These are phyloP conservation scores for Raphanus sativus DNA, from an alignment of 345 rosid genomes.

Conservation along the genomic window DNA sequence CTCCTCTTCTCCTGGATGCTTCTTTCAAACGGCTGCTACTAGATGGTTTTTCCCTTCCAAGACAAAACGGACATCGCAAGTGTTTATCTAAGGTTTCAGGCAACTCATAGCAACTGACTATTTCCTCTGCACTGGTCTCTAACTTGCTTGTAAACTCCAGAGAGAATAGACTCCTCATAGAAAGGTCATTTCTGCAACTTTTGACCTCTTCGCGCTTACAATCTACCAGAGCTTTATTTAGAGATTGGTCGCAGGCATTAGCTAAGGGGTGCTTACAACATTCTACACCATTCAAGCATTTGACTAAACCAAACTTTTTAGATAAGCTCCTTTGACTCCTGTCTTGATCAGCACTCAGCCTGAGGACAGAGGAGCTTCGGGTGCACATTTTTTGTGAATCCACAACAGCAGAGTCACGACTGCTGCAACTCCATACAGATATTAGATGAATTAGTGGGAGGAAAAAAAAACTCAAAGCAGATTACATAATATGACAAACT, in stretches of 20 bases:
- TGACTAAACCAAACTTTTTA: slow-evolving; percentile 42
- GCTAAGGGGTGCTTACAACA: slow-evolving; percentile 8
- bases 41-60: slow-evolving; percentile 45
- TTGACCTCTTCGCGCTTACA: slow-evolving; percentile 46
- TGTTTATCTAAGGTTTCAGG: slow-evolving; percentile 63
- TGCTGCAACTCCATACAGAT: slow-evolving; percentile 47
- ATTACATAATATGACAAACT: slow-evolving; percentile 22
- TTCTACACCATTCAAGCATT: slow-evolving; percentile 23
- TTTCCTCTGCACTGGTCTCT: slow-evolving; percentile 80
- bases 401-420: slow-evolving; percentile 53
- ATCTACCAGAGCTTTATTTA: background rate
- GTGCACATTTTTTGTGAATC: slow-evolving; percentile 72
- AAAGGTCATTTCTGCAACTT: slow-evolving; percentile 58
- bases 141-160: slow-evolving; percentile 60
- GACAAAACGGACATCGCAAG: slow-evolving; percentile 68
- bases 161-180: slow-evolving; percentile 56
- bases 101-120: slow-evolving; percentile 82
- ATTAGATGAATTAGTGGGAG: slow-evolving; percentile 35
- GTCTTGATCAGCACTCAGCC: slow-evolving; percentile 59
- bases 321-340: slow-evolving; percentile 45
- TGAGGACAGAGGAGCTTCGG: slow-evolving; percentile 60
- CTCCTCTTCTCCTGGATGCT: slow-evolving; percentile 71
- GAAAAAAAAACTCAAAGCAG: slow-evolving; percentile 23
- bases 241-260: slow-evolving; percentile 9
- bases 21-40: slow-evolving; percentile 53